These are phyloP conservation scores for Copromyces sp. DNA, from an alignment of 495 filamentous ascomycete genomes.

Conservation along the genomic window DNA sequence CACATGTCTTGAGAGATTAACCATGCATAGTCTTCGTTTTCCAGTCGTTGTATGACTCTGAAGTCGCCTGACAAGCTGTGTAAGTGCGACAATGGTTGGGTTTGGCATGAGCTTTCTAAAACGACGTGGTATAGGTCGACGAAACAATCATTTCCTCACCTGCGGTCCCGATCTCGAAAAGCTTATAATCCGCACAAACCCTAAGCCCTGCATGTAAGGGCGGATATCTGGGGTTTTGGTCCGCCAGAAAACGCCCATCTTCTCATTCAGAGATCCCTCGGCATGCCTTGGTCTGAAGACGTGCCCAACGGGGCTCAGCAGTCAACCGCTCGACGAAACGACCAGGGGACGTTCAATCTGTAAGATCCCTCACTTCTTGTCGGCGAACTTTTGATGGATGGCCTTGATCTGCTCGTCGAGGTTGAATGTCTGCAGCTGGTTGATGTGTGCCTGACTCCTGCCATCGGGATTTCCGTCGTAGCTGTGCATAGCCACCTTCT, in stretches of 20 bases:
- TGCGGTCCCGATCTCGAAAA: neutral
- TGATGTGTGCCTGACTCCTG: constrained; percentile 42
- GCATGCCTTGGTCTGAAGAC: neutral
- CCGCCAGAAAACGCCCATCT: neutral
- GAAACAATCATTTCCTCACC: neutral
- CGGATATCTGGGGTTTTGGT: neutral
- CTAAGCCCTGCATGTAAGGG: neutral
- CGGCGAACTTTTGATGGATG: constrained; percentile 55
- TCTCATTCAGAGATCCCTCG: neutral
- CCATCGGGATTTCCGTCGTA: constrained; percentile 54
- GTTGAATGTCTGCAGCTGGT: constrained; percentile 42
- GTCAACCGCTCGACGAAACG: neutral
- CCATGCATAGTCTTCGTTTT: neutral
- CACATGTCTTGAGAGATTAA: neutral
- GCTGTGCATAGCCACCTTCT: constrained; percentile 56
- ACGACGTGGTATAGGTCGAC: neutral
- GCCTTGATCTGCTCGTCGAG: constrained; percentile 63
- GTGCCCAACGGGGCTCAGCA: neutral
- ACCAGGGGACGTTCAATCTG: neutral
- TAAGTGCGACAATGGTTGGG: neutral
- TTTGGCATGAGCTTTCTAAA: neutral
- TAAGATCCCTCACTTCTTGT: constrained; percentile 24
- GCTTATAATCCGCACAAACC: neutral
- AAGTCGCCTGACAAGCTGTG: neutral
- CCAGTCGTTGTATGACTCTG: neutral